phyloP scores from a whole-genome alignment of 768 basidiomycete species.

The Pholiota conissans region DNA sequence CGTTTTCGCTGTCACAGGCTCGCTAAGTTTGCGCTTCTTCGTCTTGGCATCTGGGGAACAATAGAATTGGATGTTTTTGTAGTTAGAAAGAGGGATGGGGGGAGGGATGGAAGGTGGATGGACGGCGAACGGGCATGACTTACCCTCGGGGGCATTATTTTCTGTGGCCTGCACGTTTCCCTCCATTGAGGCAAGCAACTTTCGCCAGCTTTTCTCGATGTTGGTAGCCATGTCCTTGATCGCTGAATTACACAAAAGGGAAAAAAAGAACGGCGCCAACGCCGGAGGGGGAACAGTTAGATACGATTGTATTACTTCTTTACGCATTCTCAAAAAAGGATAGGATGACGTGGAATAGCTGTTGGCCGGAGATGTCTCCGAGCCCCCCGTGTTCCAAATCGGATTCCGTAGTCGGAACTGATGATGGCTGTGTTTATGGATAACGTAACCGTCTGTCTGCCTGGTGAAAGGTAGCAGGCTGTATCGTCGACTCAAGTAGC shows the following conservation, averaged over 20 bases:
- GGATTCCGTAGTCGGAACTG: not conserved
- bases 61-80: conserved; percentile 10
- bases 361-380: not conserved
- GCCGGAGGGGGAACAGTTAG: conserved; percentile 53
- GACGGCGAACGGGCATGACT: conserved; percentile 55
- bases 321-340: conserved; percentile 31
- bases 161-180: conserved; percentile 39
- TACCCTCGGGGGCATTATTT: conserved; percentile 64
- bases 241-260: conserved; percentile 52
- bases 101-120: conserved; percentile 17
- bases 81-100: conserved; percentile 20
- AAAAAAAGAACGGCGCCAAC: conserved; percentile 31
- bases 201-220: conserved; percentile 82
- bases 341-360: conserved; percentile 1
- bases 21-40: conserved; percentile 76
- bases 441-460: conserved; percentile 7
- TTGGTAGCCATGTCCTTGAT: conserved; percentile 93
- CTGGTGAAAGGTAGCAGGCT: not conserved
- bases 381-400: not conserved
- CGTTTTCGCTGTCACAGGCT: conserved; percentile 39
- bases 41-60: conserved; percentile 48
- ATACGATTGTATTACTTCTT: conserved; percentile 56
- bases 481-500: conserved; percentile 4
- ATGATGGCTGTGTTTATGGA: conserved; percentile 4
- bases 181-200: conserved; percentile 48